phyloP scores from a whole-genome alignment of 1,139 yeast genomes.

The Magnusiomyces fungicola region DNA sequence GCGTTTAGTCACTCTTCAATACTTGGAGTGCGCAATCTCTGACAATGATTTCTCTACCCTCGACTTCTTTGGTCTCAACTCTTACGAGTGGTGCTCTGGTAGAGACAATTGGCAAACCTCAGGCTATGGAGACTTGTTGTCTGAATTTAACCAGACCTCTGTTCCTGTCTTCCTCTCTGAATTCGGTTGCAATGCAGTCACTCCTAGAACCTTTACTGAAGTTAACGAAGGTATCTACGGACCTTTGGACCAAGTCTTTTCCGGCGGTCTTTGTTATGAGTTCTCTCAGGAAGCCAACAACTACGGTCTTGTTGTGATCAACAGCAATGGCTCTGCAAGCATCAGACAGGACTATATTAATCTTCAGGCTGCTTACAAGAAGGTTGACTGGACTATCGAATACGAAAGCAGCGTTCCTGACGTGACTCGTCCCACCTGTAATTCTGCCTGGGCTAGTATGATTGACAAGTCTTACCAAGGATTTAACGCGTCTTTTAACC shows the following conservation, averaged over 20 bases:
- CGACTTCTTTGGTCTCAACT: conserved; percentile 92
- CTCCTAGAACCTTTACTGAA: conserved; percentile 78
- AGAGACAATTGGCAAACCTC: conserved; percentile 45
- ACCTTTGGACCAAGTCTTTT: conserved; percentile 50
- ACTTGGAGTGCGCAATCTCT: conserved; percentile 61
- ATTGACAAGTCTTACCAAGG: conserved; percentile 33
- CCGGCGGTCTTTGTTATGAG: conserved; percentile 92
- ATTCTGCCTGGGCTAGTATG: conserved; percentile 28
- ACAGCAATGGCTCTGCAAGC: conserved; percentile 46
- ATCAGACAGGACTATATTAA: conserved; percentile 29
- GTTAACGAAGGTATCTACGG: conserved; percentile 39
- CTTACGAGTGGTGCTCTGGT: conserved; percentile 96
- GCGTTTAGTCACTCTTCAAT: conserved; percentile 69
- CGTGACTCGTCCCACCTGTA: conserved; percentile 8
- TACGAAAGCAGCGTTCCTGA: conserved; percentile 14
- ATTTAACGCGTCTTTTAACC: conserved; percentile 35
- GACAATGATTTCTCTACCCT: conserved; percentile 50
- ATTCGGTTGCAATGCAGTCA: conserved; percentile 83
- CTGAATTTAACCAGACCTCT: conserved; percentile 51
- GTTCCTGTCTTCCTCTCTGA: conserved; percentile 86
- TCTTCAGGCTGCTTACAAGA: conserved; percentile 24
- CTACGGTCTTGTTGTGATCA: conserved; percentile 74
- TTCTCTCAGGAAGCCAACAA: conserved; percentile 81
- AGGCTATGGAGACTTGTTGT: conserved; percentile 60
- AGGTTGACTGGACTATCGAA: conserved; percentile 15